Evolutionary conservation across 2,329 filamentous ascomycete species (phyloP).

Genomic region (Microdochium nivale): DNA sequence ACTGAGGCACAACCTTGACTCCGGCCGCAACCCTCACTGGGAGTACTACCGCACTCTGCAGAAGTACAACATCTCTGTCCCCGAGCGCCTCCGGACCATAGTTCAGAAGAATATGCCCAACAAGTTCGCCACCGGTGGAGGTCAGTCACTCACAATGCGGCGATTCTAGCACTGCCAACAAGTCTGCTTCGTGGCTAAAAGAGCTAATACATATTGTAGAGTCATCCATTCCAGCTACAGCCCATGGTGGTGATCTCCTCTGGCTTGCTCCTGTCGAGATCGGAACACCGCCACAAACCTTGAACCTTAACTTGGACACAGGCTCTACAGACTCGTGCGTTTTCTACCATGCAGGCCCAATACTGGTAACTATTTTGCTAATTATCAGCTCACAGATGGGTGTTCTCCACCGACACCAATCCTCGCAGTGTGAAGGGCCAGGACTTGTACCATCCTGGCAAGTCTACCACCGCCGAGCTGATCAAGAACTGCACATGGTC

Average conservation of each 20-base stretch:
- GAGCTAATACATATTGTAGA: constrained; percentile 16
- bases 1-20: constrained; percentile 12
- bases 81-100: constrained; percentile 15
- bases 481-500: constrained; percentile 37
- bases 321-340: constrained; percentile 57
- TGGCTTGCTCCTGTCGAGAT: constrained; percentile 35
- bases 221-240: constrained; percentile 22
- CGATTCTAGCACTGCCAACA: not conserved
- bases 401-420: constrained; percentile 40
- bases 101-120: constrained; percentile 14
- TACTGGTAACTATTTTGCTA: constrained; percentile 4
- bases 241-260: constrained; percentile 30
- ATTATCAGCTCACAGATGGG: constrained; percentile 31
- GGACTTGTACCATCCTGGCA: constrained; percentile 32
- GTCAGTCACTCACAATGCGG: constrained; percentile 3
- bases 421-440: constrained; percentile 34
- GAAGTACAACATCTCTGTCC: constrained; percentile 22
- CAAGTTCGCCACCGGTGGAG: constrained; percentile 8
- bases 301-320: constrained; percentile 43
- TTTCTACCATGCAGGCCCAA: constrained; percentile 5
- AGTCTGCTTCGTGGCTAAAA: not conserved
- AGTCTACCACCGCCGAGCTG: constrained; percentile 32
- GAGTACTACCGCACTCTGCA: constrained; percentile 19
- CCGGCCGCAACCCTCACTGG: constrained; percentile 16
- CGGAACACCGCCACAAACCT: constrained; percentile 36